Evolutionary conservation across 2,329 filamentous ascomycete species (phyloP).

Genomic region (Aspergillus calidoustus): DNA sequence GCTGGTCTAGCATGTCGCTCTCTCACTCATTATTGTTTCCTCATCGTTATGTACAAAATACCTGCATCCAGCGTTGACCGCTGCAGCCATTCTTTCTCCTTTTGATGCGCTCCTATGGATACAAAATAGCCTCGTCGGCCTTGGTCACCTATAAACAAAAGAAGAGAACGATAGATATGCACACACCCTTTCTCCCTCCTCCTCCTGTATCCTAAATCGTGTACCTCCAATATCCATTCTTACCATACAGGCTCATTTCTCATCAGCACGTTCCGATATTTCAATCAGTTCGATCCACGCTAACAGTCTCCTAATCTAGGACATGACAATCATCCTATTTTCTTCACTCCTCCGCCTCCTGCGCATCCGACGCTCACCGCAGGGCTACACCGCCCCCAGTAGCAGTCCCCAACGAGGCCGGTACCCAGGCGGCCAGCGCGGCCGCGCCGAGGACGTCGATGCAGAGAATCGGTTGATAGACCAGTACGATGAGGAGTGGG

Average conservation of each 20-base stretch:
- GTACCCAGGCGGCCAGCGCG: constrained; percentile 39
- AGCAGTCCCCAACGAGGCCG: constrained; percentile 29
- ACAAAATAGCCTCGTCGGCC: background rate
- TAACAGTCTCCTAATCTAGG: constrained; percentile 37
- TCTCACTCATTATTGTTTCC: constrained; percentile 20
- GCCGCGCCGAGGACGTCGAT: constrained; percentile 55
- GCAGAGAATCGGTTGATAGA: constrained; percentile 95
- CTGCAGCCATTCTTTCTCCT: background rate
- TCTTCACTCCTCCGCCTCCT: constrained; percentile 49
- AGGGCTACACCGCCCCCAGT: constrained; percentile 41
- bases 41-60: constrained; percentile 8
- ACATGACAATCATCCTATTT: constrained; percentile 53
- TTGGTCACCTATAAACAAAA: background rate
- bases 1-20: constrained; percentile 24
- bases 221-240: background rate
- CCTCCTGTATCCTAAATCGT: background rate
- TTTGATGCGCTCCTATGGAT: background rate
- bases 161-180: background rate
- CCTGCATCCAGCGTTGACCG: background rate
- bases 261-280: constrained; percentile 1
- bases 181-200: background rate
- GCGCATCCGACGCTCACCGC: constrained; percentile 38
- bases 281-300: background rate
- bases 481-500: constrained; percentile 96
- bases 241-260: background rate